A percentile compares a stretch with the other conserved stretches of the same genome.
phyloP scores from a whole-genome alignment of 2,329 filamentous ascomycete species.

The Fusarium camptoceras region DNA sequence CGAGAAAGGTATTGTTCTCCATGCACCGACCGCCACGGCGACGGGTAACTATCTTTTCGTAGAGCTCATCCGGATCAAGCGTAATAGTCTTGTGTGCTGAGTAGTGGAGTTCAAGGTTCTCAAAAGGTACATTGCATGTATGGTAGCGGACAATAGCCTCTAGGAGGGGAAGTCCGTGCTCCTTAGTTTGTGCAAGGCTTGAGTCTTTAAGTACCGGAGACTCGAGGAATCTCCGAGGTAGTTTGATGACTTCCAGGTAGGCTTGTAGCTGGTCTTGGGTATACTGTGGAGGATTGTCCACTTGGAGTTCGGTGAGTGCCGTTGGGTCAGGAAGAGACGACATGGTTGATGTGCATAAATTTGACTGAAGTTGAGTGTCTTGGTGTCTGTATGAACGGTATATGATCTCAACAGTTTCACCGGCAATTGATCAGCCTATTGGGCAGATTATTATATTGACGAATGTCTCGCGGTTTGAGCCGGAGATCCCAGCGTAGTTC shows the following conservation, averaged over 20 bases:
- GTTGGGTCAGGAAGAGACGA: neutral
- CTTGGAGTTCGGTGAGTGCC: neutral
- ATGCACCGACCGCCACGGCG: neutral
- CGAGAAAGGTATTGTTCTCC: conserved; percentile 2
- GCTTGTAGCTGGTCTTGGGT: neutral
- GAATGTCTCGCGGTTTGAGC: too few relatives aligned
- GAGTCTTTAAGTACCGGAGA: neutral
- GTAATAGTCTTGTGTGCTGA: neutral
- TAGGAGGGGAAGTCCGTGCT: neutral
- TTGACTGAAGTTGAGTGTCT: too few relatives aligned
- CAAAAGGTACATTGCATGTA: conserved; percentile 1
- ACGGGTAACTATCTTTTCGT: neutral
- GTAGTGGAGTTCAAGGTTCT: conserved; percentile 3
- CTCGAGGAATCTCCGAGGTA: neutral
- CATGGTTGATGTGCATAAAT: neutral
- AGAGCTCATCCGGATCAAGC: neutral
- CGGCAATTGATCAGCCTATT: too few relatives aligned
- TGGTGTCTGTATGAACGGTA: too few relatives aligned
- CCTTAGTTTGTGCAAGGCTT: neutral
- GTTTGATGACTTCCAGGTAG: neutral
- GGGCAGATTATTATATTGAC: too few relatives aligned
- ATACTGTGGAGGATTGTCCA: neutral
- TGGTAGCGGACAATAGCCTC: neutral
- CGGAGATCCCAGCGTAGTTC: neutral
- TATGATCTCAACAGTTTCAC: too few relatives aligned